Evolutionary conservation across 192 early-diverging fungal species (phyloP), one percentile per base, ranked within the genome.

Genomic region (Chytriomyces confervae): DNA sequence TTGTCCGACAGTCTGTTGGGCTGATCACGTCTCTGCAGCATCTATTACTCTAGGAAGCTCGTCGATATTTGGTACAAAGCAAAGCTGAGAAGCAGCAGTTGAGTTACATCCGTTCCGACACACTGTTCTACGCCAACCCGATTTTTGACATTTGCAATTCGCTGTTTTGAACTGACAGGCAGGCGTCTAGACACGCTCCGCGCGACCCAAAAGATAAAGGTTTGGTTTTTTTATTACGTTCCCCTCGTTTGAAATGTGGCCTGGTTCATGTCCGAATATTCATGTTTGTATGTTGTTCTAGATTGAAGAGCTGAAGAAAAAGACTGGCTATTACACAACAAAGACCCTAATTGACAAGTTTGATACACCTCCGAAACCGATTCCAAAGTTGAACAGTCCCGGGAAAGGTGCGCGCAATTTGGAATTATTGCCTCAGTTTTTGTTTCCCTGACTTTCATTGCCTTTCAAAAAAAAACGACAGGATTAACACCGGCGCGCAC

Each of bases 291-390:
- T 69, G 66, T 13, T 64, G 16, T 13, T 62, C 75, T 68, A 92
- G 81, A 81, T 98, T 16, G 95, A 98, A 70, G 97, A 96, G 80
- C 86, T 98, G 69, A 98, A 98, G 84, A 95, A 96, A 77, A 96
- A 94, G 81, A 96, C 95, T 0, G 91, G 93, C 1, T 98, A 94
- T 80, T 95, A 97, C 72, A 84, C 91, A 36, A 97, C 97, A 50
- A 94, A 97, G 81, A 92, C 81, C 18, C 84, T 98, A 36, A 81
- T 98, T 44, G 96, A 99, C 77, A 84, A 93, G 50, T 99, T 95
- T 82, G 95, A 96, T 43, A 79, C 80, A n/a, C 85, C 85, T 62
- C 66, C 62, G 77, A 84, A 78, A 80, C 72, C 47, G 36, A 36
- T 36, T 36, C 44, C 5, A 3, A 66, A 18, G 27, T 13, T 13